Evolutionary conservation across 129 eudicot species (phyloP), one percentile per base, ranked within the genome.

Genomic region (Flaveria linearis): DNA sequence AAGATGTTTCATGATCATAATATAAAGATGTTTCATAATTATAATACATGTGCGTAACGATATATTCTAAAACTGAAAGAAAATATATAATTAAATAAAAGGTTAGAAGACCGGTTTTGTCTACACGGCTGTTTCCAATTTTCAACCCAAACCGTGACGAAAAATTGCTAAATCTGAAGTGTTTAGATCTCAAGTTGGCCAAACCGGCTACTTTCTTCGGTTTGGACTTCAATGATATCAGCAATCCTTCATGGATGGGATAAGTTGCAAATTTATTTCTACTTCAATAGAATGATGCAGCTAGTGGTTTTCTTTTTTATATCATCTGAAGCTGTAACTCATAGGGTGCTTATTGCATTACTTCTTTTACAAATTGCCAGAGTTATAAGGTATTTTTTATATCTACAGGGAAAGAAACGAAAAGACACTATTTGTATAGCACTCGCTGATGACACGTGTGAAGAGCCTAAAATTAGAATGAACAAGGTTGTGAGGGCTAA

Each of bases 371-470:
- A 46, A 53, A 5, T 30, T 58, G 16, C 7, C 1, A 47, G 43
- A 57, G 62, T 52, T 26, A 10, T 66, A 68, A 14, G 26, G 23
- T 80, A 28, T 10, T 6, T 22, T 28, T 56, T 11, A 23, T 55
- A 20, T 75, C 49, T 68, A 52, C 83, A 94, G 99, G 99, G 99
- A 51, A 94, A 94, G 89, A 94, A 94, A 75, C 77, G 97, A 56
- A 94, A 89, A 83, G 92, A 91, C 36, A 94, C 99, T 14, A 80
- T 94, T 42, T 91, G 96, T 85, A 94, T 91, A 64, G 99, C 96
- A 43, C 91, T 91, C 74, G 97, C 96, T 85, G 99, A 94, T 69
- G 97, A 91, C 9, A 87, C 93, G 1, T 94, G 99, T 77, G 99
- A 94, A 15, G 93, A 88, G 63, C 92, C 96, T 22, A 94, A 91